Evolutionary conservation across 805 yeast genomes (phyloP).

Genomic region (Wickerhamiella kurtzmanii): DNA sequence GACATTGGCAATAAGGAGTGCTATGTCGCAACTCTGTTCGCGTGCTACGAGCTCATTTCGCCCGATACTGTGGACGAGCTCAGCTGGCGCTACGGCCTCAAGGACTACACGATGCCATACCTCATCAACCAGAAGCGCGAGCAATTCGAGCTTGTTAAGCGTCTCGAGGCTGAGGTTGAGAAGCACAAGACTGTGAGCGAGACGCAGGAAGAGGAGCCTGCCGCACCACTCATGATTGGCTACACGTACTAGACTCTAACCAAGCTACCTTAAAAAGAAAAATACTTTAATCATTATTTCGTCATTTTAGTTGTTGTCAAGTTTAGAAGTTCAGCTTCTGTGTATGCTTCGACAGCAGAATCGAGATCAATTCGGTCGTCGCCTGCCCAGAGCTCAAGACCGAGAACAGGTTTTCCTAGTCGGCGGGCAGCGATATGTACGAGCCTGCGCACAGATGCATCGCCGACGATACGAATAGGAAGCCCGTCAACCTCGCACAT

Average conservation of each 20-base stretch:
- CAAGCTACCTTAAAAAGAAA: not conserved
- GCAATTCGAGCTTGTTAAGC: constrained; percentile 51
- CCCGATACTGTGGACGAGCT: constrained; percentile 79
- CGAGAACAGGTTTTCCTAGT: not conserved
- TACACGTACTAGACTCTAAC: constrained; percentile 15
- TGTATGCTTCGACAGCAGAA: not conserved
- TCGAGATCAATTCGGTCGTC: constrained; percentile 1
- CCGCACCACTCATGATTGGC: constrained; percentile 53
- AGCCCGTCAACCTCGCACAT: constrained; percentile 11
- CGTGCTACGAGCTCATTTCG: constrained; percentile 67
- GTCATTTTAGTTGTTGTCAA: not conserved
- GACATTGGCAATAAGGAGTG: constrained; percentile 96
- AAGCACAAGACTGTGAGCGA: constrained; percentile 43
- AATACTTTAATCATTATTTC: not conserved
- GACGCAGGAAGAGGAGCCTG: constrained; percentile 43
- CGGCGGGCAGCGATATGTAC: constrained; percentile 22
- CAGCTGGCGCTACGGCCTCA: constrained; percentile 78
- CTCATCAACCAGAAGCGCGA: constrained; percentile 74
- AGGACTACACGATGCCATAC: constrained; percentile 82
- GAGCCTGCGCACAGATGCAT: constrained; percentile 28
- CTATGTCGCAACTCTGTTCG: constrained; percentile 75
- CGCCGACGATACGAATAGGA: constrained; percentile 18
- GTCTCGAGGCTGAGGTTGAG: constrained; percentile 56
- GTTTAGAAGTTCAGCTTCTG: not conserved
- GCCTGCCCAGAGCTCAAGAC: not conserved